Percentiles rank a stretch among this genome's conserved stretches.
These are phyloP conservation scores for Leucogyrophana mollusca DNA, from an alignment of 768 basidiomycete species.

Conservation along the genomic window DNA sequence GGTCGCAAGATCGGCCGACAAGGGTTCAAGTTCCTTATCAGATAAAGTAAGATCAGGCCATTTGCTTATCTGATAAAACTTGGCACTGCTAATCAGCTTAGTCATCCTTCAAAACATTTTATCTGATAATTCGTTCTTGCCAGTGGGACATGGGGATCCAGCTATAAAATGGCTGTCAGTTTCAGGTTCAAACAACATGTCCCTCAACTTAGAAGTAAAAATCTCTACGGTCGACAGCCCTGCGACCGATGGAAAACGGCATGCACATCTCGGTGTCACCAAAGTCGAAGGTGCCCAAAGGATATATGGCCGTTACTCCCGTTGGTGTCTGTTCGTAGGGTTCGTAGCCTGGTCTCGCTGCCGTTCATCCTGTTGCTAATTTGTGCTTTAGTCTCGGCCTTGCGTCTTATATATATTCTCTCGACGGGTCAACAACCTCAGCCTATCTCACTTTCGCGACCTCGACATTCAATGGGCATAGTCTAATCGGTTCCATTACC, in stretches of 20 bases:
- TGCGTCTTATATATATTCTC: slow-evolving; percentile 74
- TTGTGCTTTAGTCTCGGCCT: slow-evolving; percentile 46
- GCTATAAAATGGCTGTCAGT: not conserved
- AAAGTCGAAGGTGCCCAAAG: slow-evolving; percentile 50
- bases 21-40: not conserved
- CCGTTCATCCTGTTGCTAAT: not conserved
- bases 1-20: no score
- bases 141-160: not conserved
- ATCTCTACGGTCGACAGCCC: not conserved
- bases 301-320: slow-evolving; percentile 52
- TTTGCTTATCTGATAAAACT: no score
- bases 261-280: slow-evolving; percentile 38
- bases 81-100: no score
- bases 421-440: slow-evolving; percentile 69
- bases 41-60: not conserved
- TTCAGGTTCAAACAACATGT: not conserved
- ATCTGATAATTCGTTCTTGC: not conserved
- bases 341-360: slow-evolving; percentile 17
- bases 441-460: slow-evolving; percentile 61
- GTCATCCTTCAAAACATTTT: no score
- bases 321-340: slow-evolving; percentile 63
- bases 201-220: not conserved
- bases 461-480: slow-evolving; percentile 51
- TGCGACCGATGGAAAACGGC: slow-evolving; percentile 11
- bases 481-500: slow-evolving; percentile 14